Evolutionary conservation across 1,139 yeast genomes (phyloP).

Genomic region (Arxiozyma bovina): DNA sequence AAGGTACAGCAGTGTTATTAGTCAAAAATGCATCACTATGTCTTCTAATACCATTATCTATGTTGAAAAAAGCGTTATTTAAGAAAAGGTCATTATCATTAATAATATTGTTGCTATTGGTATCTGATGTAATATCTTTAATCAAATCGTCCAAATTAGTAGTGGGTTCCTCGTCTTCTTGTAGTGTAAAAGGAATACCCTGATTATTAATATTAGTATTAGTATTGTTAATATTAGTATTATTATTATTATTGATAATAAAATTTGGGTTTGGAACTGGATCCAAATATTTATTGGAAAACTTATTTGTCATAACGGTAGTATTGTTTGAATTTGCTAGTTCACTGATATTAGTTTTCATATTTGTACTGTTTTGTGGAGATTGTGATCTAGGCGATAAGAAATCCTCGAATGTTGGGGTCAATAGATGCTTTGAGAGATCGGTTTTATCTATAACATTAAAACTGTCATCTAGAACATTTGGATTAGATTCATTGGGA

Average conservation of each 20-base stretch:
- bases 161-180: not conserved
- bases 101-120: not conserved
- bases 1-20: conserved; percentile 6
- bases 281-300: not conserved
- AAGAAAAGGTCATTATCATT: not conserved
- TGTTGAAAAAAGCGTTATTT: not conserved
- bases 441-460: not conserved
- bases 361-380: not conserved
- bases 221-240: no score
- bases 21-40: conserved; percentile 20
- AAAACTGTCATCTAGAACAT: no score
- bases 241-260: no score
- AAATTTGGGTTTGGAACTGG: not conserved
- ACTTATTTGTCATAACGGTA: not conserved
- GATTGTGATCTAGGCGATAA: not conserved
- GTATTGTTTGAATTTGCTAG: not conserved
- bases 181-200: not conserved
- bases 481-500: not conserved
- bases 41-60: conserved; percentile 12
- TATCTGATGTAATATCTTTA: conserved; percentile 8
- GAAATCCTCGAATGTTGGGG: not conserved
- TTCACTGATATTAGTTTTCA: not conserved
- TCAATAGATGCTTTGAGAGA: not conserved
- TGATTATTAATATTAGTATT: no score
- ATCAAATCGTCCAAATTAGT: conserved; percentile 13